These are phyloP conservation scores for Lodderomyces elongisporus DNA, from an alignment of 1,139 yeast genomes.

Conservation along the genomic window DNA sequence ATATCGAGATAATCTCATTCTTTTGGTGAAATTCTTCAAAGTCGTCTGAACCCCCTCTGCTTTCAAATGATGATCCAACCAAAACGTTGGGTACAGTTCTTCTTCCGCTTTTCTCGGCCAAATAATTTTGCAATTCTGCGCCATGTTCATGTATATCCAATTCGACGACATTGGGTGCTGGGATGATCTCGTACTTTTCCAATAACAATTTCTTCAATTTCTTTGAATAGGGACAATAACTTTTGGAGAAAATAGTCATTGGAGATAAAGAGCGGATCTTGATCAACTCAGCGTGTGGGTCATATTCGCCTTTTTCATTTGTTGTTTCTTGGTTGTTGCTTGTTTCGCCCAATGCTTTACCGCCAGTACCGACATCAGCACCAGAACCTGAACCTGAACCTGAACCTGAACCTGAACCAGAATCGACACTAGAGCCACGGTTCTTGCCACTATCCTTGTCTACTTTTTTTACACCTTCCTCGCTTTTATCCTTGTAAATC, in stretches of 20 bases:
- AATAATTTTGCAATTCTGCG: constrained; percentile 52
- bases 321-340: constrained; percentile 6
- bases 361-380: constrained; percentile 4
- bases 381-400: constrained; percentile 4
- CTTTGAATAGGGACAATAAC: constrained; percentile 72
- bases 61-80: constrained; percentile 47
- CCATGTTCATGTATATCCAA: constrained; percentile 76
- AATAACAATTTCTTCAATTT: constrained; percentile 61
- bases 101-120: constrained; percentile 55
- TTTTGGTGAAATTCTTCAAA: constrained; percentile 56
- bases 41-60: constrained; percentile 81
- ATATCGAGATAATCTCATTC: constrained; percentile 44
- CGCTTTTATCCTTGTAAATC: constrained; percentile 24
- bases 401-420: constrained; percentile 6
- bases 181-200: constrained; percentile 64
- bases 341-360: no score
- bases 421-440: background rate
- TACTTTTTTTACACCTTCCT: constrained; percentile 5
- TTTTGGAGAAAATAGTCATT: constrained; percentile 65
- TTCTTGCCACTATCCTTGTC: constrained; percentile 4
- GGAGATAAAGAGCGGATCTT: constrained; percentile 62
- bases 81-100: constrained; percentile 69
- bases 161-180: constrained; percentile 71
- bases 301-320: constrained; percentile 30
- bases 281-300: constrained; percentile 57